Evolutionary conservation across 768 basidiomycete genomes (phyloP), one percentile per base, ranked within the genome.

Genomic region (Hypholoma fasciculare): DNA sequence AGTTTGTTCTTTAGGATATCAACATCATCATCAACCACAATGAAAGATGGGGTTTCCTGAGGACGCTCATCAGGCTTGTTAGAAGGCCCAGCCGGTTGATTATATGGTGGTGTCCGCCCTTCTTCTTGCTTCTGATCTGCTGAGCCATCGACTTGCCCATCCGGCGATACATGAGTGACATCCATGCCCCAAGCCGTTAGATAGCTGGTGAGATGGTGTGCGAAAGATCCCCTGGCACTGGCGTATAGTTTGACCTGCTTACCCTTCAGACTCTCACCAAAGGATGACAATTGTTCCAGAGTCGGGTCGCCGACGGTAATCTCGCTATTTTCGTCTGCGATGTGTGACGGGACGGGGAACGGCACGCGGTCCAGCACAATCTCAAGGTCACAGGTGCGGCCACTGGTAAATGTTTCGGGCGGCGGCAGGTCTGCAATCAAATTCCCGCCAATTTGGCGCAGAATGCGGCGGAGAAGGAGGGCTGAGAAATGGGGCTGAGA

Each of bases 171-270:
- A 73, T 95, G 94, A 52, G 84, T 87, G 43, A 98, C 88, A 65
- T 96, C 93, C 87, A 98, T 83, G 12, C 96, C 95, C 96, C 96
- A 98, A 5, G 90, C 84, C 19, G 91, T 92, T 57, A 99, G 80
- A 72, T 96, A 97, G 63, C 90, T 90, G 23, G 95, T 95, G 37
- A 99, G 78, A 71, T 97, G 93, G 52, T 90, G 91, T 0, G 95
- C 96, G 67, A 98, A 99, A 2, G 88, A 84, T 40, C 92, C 92
- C 61, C 83, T 85, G n/a, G 93, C 83, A 66, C 85, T 88, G 7
- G 96, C 93, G 67, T 96, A 91, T 26, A 99, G 74, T 0, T 84
- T 85, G 0, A 90, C 96, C 63, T 84, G 88, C 73, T 88, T 92
- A 13, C 94, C 93, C 66, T 86, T 86, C 50, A 98, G 73, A 5